Evolutionary conservation across 768 basidiomycete species (phyloP), one percentile per base, ranked within the genome.

Genomic region (Guyanaporus albipodus): DNA sequence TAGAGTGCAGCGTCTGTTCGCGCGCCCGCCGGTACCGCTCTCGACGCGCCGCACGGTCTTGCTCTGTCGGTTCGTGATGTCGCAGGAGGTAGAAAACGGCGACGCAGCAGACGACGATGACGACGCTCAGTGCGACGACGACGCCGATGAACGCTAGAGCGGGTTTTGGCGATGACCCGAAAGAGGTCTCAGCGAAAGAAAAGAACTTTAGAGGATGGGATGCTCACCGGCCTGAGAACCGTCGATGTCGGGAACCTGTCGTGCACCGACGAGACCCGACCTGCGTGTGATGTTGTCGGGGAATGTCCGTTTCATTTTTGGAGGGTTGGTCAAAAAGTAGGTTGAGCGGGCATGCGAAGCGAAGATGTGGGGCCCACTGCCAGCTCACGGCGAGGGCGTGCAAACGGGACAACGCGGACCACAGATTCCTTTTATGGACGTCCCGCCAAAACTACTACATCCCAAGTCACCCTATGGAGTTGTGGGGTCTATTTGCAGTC

Each of bases 1-100:
- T 39, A 42, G 54, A 42, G 17, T 35, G 33, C 21, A 53, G 50
- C 18, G 37, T 32, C 39, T 55, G 62, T 54, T 50, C 61, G 35
- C 59, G 59, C 19, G 62, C 57, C n/a, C 53, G 60, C 14, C 52
- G 61, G 35, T 64, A 62, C 12, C 57, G 62, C 26, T 63, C 65
- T 29, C 66, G 63, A 19, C 69, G 68, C 4, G 56, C 56, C 9
- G 64, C 60, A 10, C 71, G 71, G 15, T 73, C 69, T 49, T 66
- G 66, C 23, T 73, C 67, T 28, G 67, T 68, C 22, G 72, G 71
- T 29, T 70, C 68, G 58, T 78, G 70, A 39, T 77, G 62, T 33
- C 76, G 74, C 15, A 85, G 67, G 28, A 87, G 75, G 54, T 76
- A 73, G 60, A 76, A 74, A 31, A 82, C 75, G 28, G 73, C 82